Conservation (phyloP, 495 filamentous ascomycete species). For the Penicillium waksmanii region DNA sequence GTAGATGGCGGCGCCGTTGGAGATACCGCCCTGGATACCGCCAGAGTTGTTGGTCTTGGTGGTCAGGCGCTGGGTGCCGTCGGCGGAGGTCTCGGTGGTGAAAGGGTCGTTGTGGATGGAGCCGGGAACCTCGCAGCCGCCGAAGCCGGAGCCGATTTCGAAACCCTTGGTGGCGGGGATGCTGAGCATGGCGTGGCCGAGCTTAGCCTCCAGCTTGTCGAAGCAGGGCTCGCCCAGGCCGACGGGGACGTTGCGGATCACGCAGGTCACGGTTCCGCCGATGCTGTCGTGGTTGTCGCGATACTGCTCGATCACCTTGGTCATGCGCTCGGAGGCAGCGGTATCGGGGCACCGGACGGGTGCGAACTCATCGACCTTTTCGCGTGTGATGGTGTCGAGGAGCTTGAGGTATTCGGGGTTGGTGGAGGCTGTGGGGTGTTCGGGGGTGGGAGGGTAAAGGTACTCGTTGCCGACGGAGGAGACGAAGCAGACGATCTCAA, state of each 20-base stretch:
- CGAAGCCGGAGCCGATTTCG: conserved; percentile 94
- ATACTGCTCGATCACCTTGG: conserved; percentile 76
- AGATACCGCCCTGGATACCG: conserved; percentile 95
- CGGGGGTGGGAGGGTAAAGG: conserved; percentile 79
- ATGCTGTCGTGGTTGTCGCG: conserved; percentile 85
- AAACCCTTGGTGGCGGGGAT: conserved; percentile 98
- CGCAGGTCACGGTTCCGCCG: conserved; percentile 93
- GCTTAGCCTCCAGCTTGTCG: conserved; percentile 92
- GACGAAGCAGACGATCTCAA: conserved; percentile 92
- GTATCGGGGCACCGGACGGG: conserved; percentile 86
- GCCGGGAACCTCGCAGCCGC: conserved; percentile 83
- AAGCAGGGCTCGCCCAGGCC: conserved; percentile 95
- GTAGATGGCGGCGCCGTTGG: conserved; percentile 92
- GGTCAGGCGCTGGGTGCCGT: conserved; percentile 59
- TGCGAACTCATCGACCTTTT: conserved; percentile 78
- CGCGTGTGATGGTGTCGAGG: conserved; percentile 72
- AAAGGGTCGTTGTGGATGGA: conserved; percentile 95
- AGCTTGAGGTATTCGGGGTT: conserved; percentile 84
- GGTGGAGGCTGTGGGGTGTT: conserved; percentile 72
- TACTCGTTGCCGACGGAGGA: conserved; percentile 81
- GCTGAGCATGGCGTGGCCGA: conserved; percentile 95
- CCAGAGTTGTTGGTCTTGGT: conserved; percentile 97
- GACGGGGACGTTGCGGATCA: conserved; percentile 85
- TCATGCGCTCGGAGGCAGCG: conserved; percentile 70
- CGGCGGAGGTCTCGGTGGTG: conserved; percentile 52